A percentile compares a stretch with the other conserved stretches of the same genome.
Evolutionary conservation across 2,329 filamentous ascomycete genomes (phyloP).

Genomic region (Penicillium capsulatum): DNA sequence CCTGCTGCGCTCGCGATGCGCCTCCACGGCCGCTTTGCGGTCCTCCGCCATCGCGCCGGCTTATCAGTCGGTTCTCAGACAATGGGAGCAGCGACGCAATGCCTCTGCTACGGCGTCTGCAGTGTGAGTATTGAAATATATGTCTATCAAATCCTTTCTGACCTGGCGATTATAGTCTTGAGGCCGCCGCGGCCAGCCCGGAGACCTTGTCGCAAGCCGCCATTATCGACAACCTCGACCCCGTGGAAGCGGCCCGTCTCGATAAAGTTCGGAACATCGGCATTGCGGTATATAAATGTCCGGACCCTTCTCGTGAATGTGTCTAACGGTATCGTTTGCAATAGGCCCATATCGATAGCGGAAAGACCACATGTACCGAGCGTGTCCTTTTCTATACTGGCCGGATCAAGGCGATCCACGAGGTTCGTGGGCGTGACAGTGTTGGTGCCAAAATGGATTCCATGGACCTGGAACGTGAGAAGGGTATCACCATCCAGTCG

Average conservation of each 20-base stretch:
- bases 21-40: slow-evolving; percentile 36
- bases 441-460: slow-evolving; percentile 99
- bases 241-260: slow-evolving; percentile 72
- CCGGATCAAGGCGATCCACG: slow-evolving; percentile 93
- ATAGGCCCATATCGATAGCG: slow-evolving; percentile 94
- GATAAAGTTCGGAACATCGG: slow-evolving; percentile 90
- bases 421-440: slow-evolving; percentile 82
- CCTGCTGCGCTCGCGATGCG: slow-evolving; percentile 39
- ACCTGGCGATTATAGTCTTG: slow-evolving; percentile 40
- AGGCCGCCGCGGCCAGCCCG: slow-evolving; percentile 56
- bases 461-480: slow-evolving; percentile 97
- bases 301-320: neutral
- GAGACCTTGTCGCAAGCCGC: slow-evolving; percentile 56
- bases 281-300: slow-evolving; percentile 67
- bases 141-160: slow-evolving; percentile 1
- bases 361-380: slow-evolving; percentile 95
- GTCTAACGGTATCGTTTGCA: slow-evolving; percentile 8
- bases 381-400: slow-evolving; percentile 97
- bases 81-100: slow-evolving; percentile 43
- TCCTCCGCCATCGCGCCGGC: slow-evolving; percentile 29
- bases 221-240: slow-evolving; percentile 75
- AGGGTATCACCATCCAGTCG: slow-evolving; percentile 98
- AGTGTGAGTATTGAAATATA: slow-evolving; percentile 33
- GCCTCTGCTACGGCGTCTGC: slow-evolving; percentile 43
- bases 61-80: slow-evolving; percentile 37